Base-by-base conservation (phyloP, 306 rosid species). In the Datisca glomerata region DNA sequence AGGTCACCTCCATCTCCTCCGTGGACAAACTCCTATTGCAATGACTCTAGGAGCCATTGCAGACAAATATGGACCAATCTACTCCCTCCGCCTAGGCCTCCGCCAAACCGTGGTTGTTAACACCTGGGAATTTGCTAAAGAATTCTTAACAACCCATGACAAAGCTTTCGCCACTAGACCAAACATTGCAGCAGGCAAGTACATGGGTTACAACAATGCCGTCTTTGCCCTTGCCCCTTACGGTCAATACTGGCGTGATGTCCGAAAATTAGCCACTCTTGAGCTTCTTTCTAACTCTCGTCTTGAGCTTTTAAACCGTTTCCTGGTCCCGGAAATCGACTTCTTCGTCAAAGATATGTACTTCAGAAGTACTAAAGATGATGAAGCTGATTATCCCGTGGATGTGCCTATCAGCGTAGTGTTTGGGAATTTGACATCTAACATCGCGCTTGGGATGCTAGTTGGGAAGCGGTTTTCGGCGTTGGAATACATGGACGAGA, bases 1-100 rank as follows among this genome's bases (percentile, higher is more conserved):
- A 29, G 60, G 67, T 41, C 67, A 61, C 48, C 67, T 44, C 31
- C 67, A 11, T 45, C 52, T 23, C 8, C 1, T 61, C 7, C 7
- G 25, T 28, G 48, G 67, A 1, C 10, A 49, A 45, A 23, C 22
- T 24, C 67, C 54, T 7, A 13, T 32, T 6, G 34, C 42, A 21
- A 12, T 35, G 29, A 32, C 53, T 8, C 31, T 61, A 7, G 68
- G 21, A 2, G 21, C 20, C 2, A 46, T 53, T 55, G 68, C 68
- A 0, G 68, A 61, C 18, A 47, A 18, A 41, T 27, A 38, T 22
- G 61, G 61, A 17, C 61, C 68, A 2, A 48, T 63, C 29, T 63
- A 55, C 41, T 39, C 47, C 6, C 5, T 63, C 3, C 4, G 33
- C 17, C 20, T 63, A 2, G 63, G 69, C 4, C 14, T 47, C 13